Conservation (phyloP, 148 eudicot genomes). For the Rhododendron ferrugineum region DNA sequence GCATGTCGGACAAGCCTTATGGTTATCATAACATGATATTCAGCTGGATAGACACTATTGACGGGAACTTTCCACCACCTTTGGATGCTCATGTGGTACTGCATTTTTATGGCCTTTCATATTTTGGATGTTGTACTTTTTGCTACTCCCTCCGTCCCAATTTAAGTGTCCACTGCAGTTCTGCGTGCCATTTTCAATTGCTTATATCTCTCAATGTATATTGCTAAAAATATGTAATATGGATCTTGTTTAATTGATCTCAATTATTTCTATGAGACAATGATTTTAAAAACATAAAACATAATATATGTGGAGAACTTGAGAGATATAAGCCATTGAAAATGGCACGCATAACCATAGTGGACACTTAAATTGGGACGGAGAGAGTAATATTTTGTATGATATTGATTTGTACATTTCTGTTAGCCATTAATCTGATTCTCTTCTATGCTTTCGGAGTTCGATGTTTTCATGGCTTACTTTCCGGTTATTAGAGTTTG, state of each 20-base stretch:
- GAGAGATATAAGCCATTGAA: too few species aligned
- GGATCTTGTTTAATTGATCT: too few species aligned
- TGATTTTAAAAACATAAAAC: too few species aligned
- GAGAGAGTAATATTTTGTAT: neutral
- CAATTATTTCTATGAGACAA: too few species aligned
- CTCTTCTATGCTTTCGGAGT: neutral
- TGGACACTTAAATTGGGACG: too few species aligned
- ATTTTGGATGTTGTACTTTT: slow-evolving; percentile 3
- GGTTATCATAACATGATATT: slow-evolving; percentile 91
- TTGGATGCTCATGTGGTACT: slow-evolving; percentile 86
- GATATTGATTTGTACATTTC: neutral
- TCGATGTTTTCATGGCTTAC: neutral
- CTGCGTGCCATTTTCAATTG: too few species aligned
- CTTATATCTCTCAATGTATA: too few species aligned
- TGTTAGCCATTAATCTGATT: neutral
- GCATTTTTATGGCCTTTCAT: slow-evolving; percentile 5
- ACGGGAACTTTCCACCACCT: slow-evolving; percentile 81
- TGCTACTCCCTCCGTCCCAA: too few species aligned
- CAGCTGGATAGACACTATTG: slow-evolving; percentile 95
- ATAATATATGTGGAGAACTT: too few species aligned
- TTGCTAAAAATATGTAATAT: too few species aligned
- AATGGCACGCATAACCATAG: too few species aligned
- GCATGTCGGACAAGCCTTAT: slow-evolving; percentile 81
- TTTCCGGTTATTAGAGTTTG: neutral
- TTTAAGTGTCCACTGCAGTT: too few species aligned